Evolutionary conservation across 352 stramenopile species (phyloP).

Genomic region (Globisporangium irregulare): DNA sequence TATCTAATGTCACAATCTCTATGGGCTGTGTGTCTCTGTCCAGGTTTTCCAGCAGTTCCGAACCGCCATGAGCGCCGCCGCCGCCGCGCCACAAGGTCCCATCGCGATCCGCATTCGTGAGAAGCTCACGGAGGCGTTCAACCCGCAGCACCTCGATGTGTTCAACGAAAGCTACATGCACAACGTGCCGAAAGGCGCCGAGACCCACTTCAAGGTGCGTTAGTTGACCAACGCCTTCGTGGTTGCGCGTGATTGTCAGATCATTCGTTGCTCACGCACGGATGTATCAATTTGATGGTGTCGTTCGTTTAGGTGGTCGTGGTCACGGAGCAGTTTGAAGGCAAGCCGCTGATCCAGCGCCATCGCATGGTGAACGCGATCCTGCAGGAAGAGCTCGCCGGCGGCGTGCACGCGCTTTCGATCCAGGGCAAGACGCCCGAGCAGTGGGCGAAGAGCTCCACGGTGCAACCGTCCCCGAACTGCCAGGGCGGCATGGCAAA

Average conservation of each 20-base stretch:
- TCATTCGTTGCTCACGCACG: not conserved
- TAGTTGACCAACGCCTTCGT: not conserved
- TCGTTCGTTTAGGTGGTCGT: slow-evolving; percentile 73
- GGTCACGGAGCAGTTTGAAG: slow-evolving; percentile 88
- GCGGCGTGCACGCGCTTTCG: slow-evolving; percentile 91
- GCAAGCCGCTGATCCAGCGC: slow-evolving; percentile 81
- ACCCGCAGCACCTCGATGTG: slow-evolving; percentile 78
- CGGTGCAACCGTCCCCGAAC: slow-evolving; percentile 61
- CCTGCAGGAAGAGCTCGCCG: slow-evolving; percentile 84
- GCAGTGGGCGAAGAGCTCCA: slow-evolving; percentile 80
- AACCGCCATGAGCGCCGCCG: slow-evolving; percentile 32
- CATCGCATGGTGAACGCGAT: slow-evolving; percentile 91
- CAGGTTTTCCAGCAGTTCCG: slow-evolving; percentile 13
- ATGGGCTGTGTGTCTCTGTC: not conserved
- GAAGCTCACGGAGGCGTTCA: slow-evolving; percentile 63
- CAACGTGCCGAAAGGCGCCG: slow-evolving; percentile 91
- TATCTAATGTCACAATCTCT: not conserved
- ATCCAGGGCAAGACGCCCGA: slow-evolving; percentile 93
- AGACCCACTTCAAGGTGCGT: slow-evolving; percentile 94
- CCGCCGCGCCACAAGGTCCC: slow-evolving; percentile 27
- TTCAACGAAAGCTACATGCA: slow-evolving; percentile 96
- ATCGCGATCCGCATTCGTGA: slow-evolving; percentile 60
- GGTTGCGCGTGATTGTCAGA: not conserved
- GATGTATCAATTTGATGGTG: not conserved
- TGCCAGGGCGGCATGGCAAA: slow-evolving; percentile 72